Conservation (phyloP, 495 filamentous ascomycete species). For the Aspergillus cavernicola region DNA sequence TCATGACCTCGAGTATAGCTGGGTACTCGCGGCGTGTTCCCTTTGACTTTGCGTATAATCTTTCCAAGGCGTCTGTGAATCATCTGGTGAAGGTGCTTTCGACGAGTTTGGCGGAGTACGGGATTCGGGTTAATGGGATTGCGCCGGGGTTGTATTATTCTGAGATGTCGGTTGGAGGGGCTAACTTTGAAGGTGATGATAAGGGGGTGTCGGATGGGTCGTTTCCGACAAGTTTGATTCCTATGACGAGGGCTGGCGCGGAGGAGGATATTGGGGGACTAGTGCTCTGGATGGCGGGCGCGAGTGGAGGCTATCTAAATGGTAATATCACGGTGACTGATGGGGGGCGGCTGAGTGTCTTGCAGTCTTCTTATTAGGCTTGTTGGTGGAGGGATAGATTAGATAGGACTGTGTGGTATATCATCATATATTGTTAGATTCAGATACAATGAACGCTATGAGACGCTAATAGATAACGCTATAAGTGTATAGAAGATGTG, state of each 20-base stretch:
- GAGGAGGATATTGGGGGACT: constrained; percentile 62
- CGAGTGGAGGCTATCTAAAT: constrained; percentile 58
- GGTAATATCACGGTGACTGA: constrained; percentile 55
- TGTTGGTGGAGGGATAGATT: background rate
- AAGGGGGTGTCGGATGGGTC: constrained; percentile 35
- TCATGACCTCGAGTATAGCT: constrained; percentile 61
- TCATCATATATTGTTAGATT: background rate
- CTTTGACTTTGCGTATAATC: constrained; percentile 58
- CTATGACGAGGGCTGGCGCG: constrained; percentile 48
- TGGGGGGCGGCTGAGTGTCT: constrained; percentile 52
- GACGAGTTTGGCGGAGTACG: constrained; percentile 49
- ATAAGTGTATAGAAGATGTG: background rate
- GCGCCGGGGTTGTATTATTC: constrained; percentile 63
- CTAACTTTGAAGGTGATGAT: constrained; percentile 16
- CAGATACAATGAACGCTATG: background rate
- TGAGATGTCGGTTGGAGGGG: constrained; percentile 51
- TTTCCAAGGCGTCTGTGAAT: constrained; percentile 60
- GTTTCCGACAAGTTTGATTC: constrained; percentile 45
- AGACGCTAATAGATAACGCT: constrained; percentile 1
- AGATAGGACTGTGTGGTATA: background rate
- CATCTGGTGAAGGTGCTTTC: constrained; percentile 63
- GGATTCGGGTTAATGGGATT: constrained; percentile 63
- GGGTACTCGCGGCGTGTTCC: constrained; percentile 53
- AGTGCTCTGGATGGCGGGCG: constrained; percentile 59
- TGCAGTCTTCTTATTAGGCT: constrained; percentile 43